These are phyloP conservation scores for Nakazawaea ernobii DNA, from an alignment of 805 yeast genomes.

Conservation along the genomic window DNA sequence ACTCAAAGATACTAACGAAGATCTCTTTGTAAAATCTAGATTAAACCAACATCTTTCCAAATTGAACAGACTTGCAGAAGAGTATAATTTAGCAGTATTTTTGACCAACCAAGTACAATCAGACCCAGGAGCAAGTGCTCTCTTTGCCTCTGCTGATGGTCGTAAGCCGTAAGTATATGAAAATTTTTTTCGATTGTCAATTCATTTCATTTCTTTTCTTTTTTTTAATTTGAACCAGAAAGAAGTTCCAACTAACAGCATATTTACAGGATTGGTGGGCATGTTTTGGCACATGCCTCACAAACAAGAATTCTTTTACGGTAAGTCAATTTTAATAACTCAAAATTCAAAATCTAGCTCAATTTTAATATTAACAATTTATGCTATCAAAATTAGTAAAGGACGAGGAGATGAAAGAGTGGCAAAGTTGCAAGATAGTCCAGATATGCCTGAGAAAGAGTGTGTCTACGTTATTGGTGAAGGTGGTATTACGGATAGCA, in stretches of 20 bases:
- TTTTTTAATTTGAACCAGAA: neutral
- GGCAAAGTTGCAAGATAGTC: constrained; percentile 74
- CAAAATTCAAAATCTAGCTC: neutral
- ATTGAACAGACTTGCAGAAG: constrained; percentile 62
- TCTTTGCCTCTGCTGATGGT: constrained; percentile 78
- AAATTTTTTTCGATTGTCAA: neutral
- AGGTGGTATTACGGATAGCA: constrained; percentile 58
- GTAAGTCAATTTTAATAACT: too few species aligned
- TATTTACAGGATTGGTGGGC: constrained; percentile 56
- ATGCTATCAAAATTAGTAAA: constrained; percentile 33
- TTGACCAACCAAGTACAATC: constrained; percentile 77
- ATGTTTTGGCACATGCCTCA: constrained; percentile 75
- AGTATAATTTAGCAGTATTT: constrained; percentile 71
- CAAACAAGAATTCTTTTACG: constrained; percentile 65
- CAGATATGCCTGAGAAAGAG: constrained; percentile 77
- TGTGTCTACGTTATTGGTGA: constrained; percentile 68
- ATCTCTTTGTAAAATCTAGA: constrained; percentile 7
- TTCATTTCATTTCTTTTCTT: neutral
- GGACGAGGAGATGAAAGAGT: constrained; percentile 79
- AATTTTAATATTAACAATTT: neutral
- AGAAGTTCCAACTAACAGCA: neutral
- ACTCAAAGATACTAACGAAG: too few species aligned
- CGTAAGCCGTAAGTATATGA: constrained; percentile 51
- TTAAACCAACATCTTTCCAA: constrained; percentile 49
- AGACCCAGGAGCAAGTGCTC: constrained; percentile 77